Percentiles rank a stretch among this genome's conserved stretches.
Evolutionary conservation across 2,329 filamentous ascomycete genomes (phyloP).

Genomic region (Clarireedia sp.): DNA sequence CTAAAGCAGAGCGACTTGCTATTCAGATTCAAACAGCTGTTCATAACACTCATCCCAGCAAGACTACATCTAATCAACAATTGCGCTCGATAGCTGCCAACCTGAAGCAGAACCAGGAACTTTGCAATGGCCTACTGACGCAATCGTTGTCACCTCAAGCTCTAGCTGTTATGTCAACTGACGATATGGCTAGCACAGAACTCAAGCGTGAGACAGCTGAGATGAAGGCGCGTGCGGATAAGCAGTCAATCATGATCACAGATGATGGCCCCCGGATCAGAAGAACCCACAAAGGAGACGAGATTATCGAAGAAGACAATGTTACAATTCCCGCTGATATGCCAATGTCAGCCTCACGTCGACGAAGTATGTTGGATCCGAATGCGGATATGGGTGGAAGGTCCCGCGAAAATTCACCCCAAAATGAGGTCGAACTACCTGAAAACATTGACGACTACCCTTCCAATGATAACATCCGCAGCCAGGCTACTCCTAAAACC

Average conservation of each 20-base stretch:
- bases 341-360: conserved; percentile 26
- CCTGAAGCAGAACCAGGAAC: conserved; percentile 76
- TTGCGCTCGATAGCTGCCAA: conserved; percentile 76
- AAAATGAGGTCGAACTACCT: conserved; percentile 27
- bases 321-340: conserved; percentile 32
- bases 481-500: conserved; percentile 20
- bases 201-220: conserved; percentile 69
- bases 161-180: conserved; percentile 78
- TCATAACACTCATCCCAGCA: conserved; percentile 45
- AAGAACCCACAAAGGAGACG: conserved; percentile 91
- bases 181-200: conserved; percentile 89
- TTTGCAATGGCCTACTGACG: conserved; percentile 69
- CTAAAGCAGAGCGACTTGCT: conserved; percentile 61
- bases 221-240: conserved; percentile 70
- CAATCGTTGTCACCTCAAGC: conserved; percentile 63
- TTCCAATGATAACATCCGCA: conserved; percentile 23
- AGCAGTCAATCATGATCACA: conserved; percentile 75
- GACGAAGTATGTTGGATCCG: conserved; percentile 34
- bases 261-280: conserved; percentile 69
- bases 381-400: conserved; percentile 28
- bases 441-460: conserved; percentile 26
- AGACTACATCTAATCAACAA: conserved; percentile 50
- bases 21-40: conserved; percentile 73
- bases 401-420: conserved; percentile 31
- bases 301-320: conserved; percentile 71